phyloP scores from a whole-genome alignment of 495 filamentous ascomycete species.

The Coniosporium apollinis region DNA sequence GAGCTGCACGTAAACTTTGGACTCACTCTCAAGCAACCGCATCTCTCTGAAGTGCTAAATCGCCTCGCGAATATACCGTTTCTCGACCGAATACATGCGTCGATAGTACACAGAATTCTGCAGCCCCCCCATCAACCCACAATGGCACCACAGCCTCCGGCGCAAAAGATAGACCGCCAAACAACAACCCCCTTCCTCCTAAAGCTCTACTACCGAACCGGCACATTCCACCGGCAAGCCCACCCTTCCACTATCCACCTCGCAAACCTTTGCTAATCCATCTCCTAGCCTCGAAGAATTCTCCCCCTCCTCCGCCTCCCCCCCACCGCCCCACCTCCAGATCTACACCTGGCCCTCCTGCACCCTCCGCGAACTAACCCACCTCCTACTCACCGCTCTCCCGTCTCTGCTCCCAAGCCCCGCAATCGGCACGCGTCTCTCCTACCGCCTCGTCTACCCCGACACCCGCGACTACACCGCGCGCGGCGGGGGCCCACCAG shows the following conservation, averaged over 20 bases:
- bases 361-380: constrained; percentile 66
- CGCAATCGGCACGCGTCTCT: constrained; percentile 61
- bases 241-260: constrained; percentile 13
- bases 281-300: constrained; percentile 49
- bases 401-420: constrained; percentile 57
- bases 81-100: neutral
- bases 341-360: constrained; percentile 83
- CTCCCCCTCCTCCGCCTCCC: constrained; percentile 24
- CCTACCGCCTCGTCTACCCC: constrained; percentile 74
- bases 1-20: no score
- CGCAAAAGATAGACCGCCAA: constrained; percentile 48
- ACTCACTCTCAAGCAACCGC: no score
- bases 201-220: constrained; percentile 69
- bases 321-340: constrained; percentile 51
- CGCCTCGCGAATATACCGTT: no score
- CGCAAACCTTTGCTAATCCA: constrained; percentile 22
- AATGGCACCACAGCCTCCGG: constrained; percentile 3
- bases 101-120: neutral
- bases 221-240: constrained; percentile 52
- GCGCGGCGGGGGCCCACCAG: constrained; percentile 27
- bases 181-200: constrained; percentile 74
- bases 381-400: constrained; percentile 51
- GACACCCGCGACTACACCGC: constrained; percentile 48
- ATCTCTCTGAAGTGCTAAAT: no score
- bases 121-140: neutral